phyloP scores from a whole-genome alignment of 495 filamentous ascomycete species.

The Amphirosellinia nigrospora region DNA sequence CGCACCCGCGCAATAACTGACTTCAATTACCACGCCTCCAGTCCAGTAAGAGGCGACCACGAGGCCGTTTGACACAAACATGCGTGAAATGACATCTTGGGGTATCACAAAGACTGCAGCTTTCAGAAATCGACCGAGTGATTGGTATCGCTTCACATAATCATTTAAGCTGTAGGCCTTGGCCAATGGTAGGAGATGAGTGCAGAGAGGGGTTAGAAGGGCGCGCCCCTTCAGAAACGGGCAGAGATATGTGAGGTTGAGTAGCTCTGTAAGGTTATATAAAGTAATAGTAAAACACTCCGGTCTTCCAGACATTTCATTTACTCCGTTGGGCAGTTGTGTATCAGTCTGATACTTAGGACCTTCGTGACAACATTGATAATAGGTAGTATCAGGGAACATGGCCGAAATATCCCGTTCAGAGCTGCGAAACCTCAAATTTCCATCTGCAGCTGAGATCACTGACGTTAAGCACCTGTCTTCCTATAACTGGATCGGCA shows the following conservation, averaged over 20 bases:
- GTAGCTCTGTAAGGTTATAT: background rate
- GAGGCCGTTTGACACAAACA: background rate
- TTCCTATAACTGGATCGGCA: slow-evolving; percentile 59
- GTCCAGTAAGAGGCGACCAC: background rate
- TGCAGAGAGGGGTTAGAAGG: background rate
- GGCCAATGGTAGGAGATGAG: background rate
- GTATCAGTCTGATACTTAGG: background rate
- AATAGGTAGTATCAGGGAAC: background rate
- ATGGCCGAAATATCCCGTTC: slow-evolving; percentile 33
- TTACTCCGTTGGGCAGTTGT: background rate
- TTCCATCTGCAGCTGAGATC: slow-evolving; percentile 38
- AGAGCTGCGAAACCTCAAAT: slow-evolving; percentile 31
- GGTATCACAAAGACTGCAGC: background rate
- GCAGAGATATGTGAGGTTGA: background rate
- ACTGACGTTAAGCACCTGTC: slow-evolving; percentile 50
- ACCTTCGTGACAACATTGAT: background rate
- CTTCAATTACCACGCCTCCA: background rate
- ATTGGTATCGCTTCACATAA: background rate
- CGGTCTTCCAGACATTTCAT: background rate
- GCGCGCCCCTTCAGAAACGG: background rate
- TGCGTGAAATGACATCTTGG: background rate
- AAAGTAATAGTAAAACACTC: background rate
- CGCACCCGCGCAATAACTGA: background rate
- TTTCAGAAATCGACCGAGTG: background rate
- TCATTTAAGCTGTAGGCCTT: background rate